Percentiles rank a stretch among this genome's conserved stretches.
phyloP scores from a whole-genome alignment of 2,329 filamentous ascomycete genomes.

The Botryotinia calthae region DNA sequence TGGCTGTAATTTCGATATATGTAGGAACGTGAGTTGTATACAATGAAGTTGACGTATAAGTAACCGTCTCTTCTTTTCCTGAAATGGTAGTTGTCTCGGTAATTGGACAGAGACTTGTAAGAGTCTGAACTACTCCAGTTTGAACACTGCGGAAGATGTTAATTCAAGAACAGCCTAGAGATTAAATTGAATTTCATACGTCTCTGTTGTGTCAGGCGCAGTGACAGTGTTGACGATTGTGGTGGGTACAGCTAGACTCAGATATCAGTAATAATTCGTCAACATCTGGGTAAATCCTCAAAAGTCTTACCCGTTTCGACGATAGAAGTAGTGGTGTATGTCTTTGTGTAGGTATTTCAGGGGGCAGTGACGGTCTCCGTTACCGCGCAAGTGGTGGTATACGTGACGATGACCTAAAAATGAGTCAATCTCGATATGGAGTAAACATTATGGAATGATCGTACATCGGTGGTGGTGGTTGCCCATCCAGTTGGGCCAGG shows the following conservation, averaged over 20 bases:
- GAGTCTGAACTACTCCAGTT: constrained; percentile 8
- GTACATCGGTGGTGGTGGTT: constrained; percentile 20
- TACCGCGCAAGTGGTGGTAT: constrained; percentile 17
- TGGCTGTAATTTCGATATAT: constrained; percentile 14
- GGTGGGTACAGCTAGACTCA: constrained; percentile 24
- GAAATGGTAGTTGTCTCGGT: constrained; percentile 22
- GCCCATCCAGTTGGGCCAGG: constrained; percentile 18
- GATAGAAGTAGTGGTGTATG: constrained; percentile 47
- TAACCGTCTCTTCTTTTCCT: constrained; percentile 1
- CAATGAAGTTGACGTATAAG: constrained; percentile 9
- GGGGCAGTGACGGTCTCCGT: constrained; percentile 3
- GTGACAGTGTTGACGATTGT: constrained; percentile 20
- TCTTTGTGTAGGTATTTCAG: constrained; percentile 42
- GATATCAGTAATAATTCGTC: neutral
- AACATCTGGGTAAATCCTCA: neutral
- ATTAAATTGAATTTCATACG: neutral
- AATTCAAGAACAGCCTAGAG: neutral
- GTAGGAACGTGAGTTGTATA: constrained; percentile 12
- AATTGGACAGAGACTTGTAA: constrained; percentile 38
- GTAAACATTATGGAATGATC: neutral
- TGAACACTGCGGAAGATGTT: neutral
- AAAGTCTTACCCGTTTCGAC: constrained; percentile 33
- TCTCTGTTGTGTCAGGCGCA: neutral
- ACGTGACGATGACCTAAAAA: constrained; percentile 18
- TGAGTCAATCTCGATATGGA: neutral